phyloP scores from a whole-genome alignment of 768 basidiomycete species.

The Panaeolus cyanescens region DNA sequence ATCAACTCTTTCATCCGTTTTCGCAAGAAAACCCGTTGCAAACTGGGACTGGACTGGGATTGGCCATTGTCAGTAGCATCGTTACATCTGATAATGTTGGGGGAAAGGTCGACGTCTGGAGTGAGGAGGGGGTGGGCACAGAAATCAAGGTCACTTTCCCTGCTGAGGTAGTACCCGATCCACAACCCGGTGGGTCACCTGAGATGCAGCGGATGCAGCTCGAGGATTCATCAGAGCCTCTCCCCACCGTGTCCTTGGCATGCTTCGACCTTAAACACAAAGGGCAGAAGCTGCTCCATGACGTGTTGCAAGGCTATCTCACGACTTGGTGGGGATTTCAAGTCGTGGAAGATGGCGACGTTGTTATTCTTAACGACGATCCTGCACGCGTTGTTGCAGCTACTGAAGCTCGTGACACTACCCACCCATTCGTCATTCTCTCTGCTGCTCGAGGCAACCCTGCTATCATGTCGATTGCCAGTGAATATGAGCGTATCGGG shows the following conservation, averaged over 20 bases:
- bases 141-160: conserved; percentile 87
- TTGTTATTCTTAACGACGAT: conserved; percentile 84
- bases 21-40: conserved; percentile 95
- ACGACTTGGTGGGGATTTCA: conserved; percentile 78
- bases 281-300: conserved; percentile 68
- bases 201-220: conserved; percentile 50
- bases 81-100: conserved; percentile 82
- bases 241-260: conserved; percentile 64
- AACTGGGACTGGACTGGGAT: conserved; percentile 89
- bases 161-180: conserved; percentile 60
- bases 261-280: conserved; percentile 69
- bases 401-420: conserved; percentile 55
- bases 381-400: conserved; percentile 55
- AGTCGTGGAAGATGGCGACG: conserved; percentile 57
- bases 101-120: conserved; percentile 94
- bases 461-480: conserved; percentile 58
- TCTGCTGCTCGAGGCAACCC: conserved; percentile 71
- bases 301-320: conserved; percentile 66
- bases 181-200: conserved; percentile 23
- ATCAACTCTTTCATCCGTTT: conserved; percentile 96
- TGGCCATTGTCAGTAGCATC: conserved; percentile 95
- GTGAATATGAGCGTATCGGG: conserved; percentile 76
- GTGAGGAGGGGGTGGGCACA: conserved; percentile 86
- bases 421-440: conserved; percentile 74
- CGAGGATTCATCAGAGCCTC: conserved; percentile 32